These are phyloP conservation scores for Hirschioporus abietinus DNA, from an alignment of 768 basidiomycete species.

Conservation along the genomic window DNA sequence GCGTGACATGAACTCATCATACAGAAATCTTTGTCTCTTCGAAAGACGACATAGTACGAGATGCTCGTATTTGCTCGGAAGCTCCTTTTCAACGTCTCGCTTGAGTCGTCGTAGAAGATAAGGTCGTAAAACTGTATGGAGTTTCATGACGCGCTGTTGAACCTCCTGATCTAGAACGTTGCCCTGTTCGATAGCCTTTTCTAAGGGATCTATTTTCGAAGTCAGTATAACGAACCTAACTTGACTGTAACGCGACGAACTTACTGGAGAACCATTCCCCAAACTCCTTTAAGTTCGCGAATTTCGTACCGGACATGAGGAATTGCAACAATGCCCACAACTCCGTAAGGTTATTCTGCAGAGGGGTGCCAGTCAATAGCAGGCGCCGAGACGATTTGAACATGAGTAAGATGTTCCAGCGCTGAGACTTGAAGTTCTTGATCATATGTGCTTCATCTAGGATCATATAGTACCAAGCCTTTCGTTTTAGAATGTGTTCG, in stretches of 20 bases:
- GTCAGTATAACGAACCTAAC: conserved; percentile 7
- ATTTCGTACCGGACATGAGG: conserved; percentile 82
- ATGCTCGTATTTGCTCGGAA: conserved; percentile 93
- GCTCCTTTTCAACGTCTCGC: conserved; percentile 92
- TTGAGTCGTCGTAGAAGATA: conserved; percentile 95
- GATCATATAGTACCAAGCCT: conserved; percentile 94
- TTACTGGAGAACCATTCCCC: conserved; percentile 94
- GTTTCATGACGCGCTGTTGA: conserved; percentile 74
- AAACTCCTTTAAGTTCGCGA: conserved; percentile 91
- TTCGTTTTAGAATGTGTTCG: conserved; percentile 86
- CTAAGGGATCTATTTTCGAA: conserved; percentile 72
- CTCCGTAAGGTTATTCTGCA: conserved; percentile 95
- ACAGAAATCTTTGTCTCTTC: conserved; percentile 89
- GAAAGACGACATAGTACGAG: conserved; percentile 83
- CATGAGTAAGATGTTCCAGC: conserved; percentile 89
- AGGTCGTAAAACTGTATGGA: conserved; percentile 94
- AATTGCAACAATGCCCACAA: conserved; percentile 95
- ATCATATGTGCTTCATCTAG: conserved; percentile 97
- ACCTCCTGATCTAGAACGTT: conserved; percentile 74
- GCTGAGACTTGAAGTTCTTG: conserved; percentile 92
- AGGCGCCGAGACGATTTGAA: conserved; percentile 84
- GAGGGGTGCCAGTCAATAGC: conserved; percentile 90
- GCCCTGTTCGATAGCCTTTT: conserved; percentile 89
- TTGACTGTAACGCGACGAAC: conserved; percentile 23
- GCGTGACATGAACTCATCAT: conserved; percentile 94